phyloP scores from a whole-genome alignment of 2,329 filamentous ascomycete genomes.

The Pyricularia sp. region DNA sequence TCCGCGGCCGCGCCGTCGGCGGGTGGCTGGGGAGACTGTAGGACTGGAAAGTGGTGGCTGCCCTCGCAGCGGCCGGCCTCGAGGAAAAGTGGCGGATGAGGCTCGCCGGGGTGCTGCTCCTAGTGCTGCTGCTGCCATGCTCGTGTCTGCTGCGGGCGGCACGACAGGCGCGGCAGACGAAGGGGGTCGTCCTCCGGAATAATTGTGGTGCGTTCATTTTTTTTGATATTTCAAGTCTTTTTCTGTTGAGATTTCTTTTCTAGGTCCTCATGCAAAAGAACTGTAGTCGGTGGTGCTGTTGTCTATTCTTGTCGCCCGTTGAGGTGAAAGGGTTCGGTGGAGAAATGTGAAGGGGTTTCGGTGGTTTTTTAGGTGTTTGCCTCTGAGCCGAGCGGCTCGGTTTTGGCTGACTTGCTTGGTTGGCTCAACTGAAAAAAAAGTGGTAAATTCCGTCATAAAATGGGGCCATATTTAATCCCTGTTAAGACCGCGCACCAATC shows the following conservation, averaged over 20 bases:
- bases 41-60: slow-evolving; percentile 30
- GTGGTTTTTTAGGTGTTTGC: background rate
- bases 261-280: background rate
- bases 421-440: background rate
- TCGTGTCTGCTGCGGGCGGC: background rate
- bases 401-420: background rate
- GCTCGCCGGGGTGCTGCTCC: slow-evolving; percentile 13
- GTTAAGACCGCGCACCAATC: slow-evolving; percentile 15
- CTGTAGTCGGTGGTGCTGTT: background rate
- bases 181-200: slow-evolving; percentile 19
- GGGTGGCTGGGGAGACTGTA: slow-evolving; percentile 30
- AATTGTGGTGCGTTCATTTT: slow-evolving; percentile 29
- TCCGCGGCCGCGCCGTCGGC: slow-evolving; percentile 25
- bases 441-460: slow-evolving; percentile 5
- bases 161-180: slow-evolving; percentile 26
- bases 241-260: background rate
- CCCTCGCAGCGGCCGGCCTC: slow-evolving; percentile 16
- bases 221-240: background rate
- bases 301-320: background rate
- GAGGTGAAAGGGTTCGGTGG: background rate
- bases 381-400: slow-evolving; percentile 4
- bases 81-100: slow-evolving; percentile 28
- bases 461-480: slow-evolving; percentile 14
- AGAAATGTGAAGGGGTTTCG: background rate
- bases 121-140: background rate